A percentile compares a stretch with the other conserved stretches of the same genome.
Conservation (phyloP, 2,329 filamentous ascomycete species). For the Botrytis medusae region DNA sequence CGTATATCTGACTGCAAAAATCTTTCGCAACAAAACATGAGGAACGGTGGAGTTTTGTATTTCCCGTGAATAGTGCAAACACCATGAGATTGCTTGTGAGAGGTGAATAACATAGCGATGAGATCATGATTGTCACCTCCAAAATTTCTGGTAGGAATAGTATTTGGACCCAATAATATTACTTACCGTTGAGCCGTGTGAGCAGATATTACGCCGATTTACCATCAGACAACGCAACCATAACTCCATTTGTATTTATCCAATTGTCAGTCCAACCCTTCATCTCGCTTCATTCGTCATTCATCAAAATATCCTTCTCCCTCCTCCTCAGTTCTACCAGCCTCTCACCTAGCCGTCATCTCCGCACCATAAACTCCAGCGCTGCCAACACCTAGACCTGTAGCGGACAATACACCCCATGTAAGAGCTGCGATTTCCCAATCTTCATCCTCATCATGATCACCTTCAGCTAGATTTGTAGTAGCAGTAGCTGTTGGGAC, state of each 20-base stretch:
- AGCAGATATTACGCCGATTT: background rate
- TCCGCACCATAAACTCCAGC: constrained; percentile 51
- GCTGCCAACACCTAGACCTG: constrained; percentile 48
- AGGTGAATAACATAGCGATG: background rate
- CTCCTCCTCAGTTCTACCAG: background rate
- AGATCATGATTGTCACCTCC: background rate
- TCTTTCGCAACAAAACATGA: background rate
- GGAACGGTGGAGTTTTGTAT: background rate
- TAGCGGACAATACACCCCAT: constrained; percentile 48
- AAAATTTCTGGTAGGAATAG: no score
- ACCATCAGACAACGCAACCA: background rate
- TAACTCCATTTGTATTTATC: background rate
- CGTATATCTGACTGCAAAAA: background rate
- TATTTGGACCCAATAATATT: background rate
- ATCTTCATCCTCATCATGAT: constrained; percentile 45
- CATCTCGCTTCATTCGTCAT: background rate
- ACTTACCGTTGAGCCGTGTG: no score
- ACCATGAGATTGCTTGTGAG: background rate
- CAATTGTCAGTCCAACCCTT: background rate
- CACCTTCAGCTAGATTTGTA: constrained; percentile 41
- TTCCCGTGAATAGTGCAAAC: background rate
- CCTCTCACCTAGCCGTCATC: constrained; percentile 26
- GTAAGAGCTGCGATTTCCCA: constrained; percentile 49
- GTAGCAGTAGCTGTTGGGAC: constrained; percentile 38
- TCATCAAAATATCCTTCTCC: background rate